A percentile compares a stretch with the other conserved stretches of the same genome.
Evolutionary conservation across 2,329 filamentous ascomycete genomes (phyloP).

Genomic region (Coniochaeta sp.): DNA sequence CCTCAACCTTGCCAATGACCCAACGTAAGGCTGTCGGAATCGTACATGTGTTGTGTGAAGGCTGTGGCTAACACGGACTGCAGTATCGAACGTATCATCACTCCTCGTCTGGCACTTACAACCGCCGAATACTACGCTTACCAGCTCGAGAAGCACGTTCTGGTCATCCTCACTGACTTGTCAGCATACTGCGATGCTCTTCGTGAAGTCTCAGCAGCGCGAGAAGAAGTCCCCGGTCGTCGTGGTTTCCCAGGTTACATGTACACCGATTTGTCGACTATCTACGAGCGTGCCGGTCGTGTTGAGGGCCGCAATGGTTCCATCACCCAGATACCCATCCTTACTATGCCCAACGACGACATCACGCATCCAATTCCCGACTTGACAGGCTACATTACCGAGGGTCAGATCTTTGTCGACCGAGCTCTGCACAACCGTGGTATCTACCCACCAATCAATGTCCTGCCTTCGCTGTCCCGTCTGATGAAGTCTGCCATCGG

Average conservation of each 20-base stretch:
- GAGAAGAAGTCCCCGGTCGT: constrained; percentile 97
- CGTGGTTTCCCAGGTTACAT: constrained; percentile 99
- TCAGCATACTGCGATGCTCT: constrained; percentile 98
- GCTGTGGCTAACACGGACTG: constrained; percentile 8
- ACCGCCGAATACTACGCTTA: constrained; percentile 99
- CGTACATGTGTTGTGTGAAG: background rate
- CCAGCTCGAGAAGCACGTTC: constrained; percentile 98
- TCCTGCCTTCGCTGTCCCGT: constrained; percentile 93
- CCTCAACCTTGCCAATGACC: constrained; percentile 98
- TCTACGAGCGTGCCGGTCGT: constrained; percentile 98
- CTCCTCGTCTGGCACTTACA: constrained; percentile 92
- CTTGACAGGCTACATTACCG: constrained; percentile 97
- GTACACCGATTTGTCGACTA: constrained; percentile 99
- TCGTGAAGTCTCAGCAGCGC: constrained; percentile 93
- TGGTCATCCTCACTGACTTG: constrained; percentile 97
- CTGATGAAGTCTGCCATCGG: constrained; percentile 99
- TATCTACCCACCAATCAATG: constrained; percentile 98
- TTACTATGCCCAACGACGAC: constrained; percentile 99
- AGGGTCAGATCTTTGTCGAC: constrained; percentile 97
- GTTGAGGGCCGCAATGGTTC: constrained; percentile 94
- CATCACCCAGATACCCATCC: constrained; percentile 96
- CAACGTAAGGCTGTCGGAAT: constrained; percentile 54
- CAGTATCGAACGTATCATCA: constrained; percentile 99
- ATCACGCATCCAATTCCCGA: constrained; percentile 99
- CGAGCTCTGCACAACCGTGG: constrained; percentile 91